phyloP scores from a whole-genome alignment of 768 basidiomycete species.

The Pisolithus tinctorius region DNA sequence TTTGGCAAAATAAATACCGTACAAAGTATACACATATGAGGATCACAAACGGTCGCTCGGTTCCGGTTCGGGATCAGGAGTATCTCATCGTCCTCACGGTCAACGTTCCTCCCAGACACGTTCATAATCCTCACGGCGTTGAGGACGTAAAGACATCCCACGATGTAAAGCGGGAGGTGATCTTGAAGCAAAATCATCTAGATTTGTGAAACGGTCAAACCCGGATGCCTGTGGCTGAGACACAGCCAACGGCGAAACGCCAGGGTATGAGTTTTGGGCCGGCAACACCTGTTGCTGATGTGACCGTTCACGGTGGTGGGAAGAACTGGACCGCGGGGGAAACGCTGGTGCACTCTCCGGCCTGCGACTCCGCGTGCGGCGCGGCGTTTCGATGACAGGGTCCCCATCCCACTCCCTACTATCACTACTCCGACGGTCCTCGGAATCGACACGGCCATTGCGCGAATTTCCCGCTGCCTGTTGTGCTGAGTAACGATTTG shows the following conservation, averaged over 20 bases:
- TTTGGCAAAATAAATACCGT: too few species aligned
- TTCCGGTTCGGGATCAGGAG: too few species aligned
- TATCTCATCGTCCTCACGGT: too few species aligned
- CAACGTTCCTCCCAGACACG: too few species aligned
- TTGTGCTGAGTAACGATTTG: slow-evolving; percentile 15
- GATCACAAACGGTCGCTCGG: too few species aligned
- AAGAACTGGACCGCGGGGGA: slow-evolving; percentile 3
- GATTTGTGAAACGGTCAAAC: neutral
- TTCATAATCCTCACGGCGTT: slow-evolving; percentile 18
- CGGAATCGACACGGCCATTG: too few species aligned
- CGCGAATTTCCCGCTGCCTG: neutral
- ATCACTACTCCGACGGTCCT: slow-evolving; percentile 14
- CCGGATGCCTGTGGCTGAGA: neutral
- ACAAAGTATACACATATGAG: too few species aligned
- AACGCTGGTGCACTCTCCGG: slow-evolving; percentile 8
- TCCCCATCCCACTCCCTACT: slow-evolving; percentile 19
- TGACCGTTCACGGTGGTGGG: slow-evolving; percentile 6
- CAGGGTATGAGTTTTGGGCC: neutral
- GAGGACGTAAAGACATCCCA: slow-evolving; percentile 14
- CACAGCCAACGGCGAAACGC: slow-evolving; percentile 4
- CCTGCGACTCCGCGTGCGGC: slow-evolving; percentile 1
- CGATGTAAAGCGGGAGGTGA: neutral
- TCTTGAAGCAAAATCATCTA: neutral
- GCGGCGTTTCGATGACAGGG: slow-evolving; percentile 9
- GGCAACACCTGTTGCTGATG: neutral